phyloP scores from a whole-genome alignment of 192 early-diverging fungal species.

The Physocladia obscura region DNA sequence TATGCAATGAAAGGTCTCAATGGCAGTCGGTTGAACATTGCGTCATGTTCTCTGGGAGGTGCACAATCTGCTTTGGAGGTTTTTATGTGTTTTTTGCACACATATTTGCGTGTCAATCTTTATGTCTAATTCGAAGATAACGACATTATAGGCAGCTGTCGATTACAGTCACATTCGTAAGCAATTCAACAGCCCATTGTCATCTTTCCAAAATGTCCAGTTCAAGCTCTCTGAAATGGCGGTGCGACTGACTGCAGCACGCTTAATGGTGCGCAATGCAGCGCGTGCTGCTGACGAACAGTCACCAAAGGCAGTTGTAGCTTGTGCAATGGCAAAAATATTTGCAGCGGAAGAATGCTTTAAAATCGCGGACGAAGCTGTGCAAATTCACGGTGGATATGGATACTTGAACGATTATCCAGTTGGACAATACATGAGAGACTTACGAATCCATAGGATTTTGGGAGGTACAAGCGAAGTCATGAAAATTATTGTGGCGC shows the following conservation, averaged over 20 bases:
- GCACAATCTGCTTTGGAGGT: constrained; percentile 51
- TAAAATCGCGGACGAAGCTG: constrained; percentile 45
- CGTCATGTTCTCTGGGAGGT: constrained; percentile 58
- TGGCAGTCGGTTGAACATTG: constrained; percentile 60
- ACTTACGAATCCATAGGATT: constrained; percentile 59
- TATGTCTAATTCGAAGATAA: too few species aligned
- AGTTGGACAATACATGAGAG: constrained; percentile 58
- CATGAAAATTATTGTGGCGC: constrained; percentile 56
- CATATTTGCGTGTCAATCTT: too few species aligned
- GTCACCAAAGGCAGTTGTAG: constrained; percentile 38
- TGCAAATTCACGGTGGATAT: constrained; percentile 61
- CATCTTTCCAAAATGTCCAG: constrained; percentile 54
- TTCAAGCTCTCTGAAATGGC: constrained; percentile 64
- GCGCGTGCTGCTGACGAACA: constrained; percentile 46
- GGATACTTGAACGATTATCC: constrained; percentile 64
- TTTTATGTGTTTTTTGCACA: too few species aligned
- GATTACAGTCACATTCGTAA: constrained; percentile 49
- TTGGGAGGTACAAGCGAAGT: constrained; percentile 65
- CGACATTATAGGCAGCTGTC: constrained; percentile 37
- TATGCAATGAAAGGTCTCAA: constrained; percentile 67
- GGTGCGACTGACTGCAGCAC: constrained; percentile 42
- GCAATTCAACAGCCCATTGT: constrained; percentile 48
- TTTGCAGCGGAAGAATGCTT: constrained; percentile 57
- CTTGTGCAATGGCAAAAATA: constrained; percentile 61
- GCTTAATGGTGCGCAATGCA: constrained; percentile 51